Evolutionary conservation across 805 yeast species (phyloP), one percentile per base, ranked within the genome.

Genomic region (Cyberlindnera samutprakarnensis): DNA sequence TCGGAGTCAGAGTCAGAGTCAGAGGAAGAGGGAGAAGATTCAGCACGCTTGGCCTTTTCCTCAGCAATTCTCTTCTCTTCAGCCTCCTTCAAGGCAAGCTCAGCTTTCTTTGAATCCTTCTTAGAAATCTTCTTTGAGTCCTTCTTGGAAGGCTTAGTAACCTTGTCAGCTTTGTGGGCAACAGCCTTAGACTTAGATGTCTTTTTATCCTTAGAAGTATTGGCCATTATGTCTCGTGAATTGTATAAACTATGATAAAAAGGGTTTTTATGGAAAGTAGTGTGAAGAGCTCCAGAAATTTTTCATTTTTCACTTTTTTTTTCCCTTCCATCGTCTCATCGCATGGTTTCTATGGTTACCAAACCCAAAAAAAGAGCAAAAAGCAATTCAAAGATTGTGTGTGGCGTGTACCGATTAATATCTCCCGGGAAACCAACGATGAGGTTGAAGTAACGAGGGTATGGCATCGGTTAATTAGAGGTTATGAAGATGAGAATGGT

Each of bases 91-190:
- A 41, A 34, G 19, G 49, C 49, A 23, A 33, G 46, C 42, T 51
- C 45, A 25, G 44, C 54, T 45, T 53, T 47, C 46, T 52, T 43
- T 33, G 55, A 40, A 35, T 44, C 49, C 36, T 44, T 43, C 35
- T 36, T 34, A 16, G 24, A 6, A 4, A 6, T 13, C 14, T 23
- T 23, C 14, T 23, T 27, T n/a, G 29, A 18, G 42, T 46, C 29
- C 41, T 44, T 36, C 41, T 49, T 38, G 36, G 45, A 39, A 31
- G 54, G 44, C 37, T 46, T 44, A 31, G 46, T 14, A 19, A 38
- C 45, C 42, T 44, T 47, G 33, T 54, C 36, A 36, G 39, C 35
- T 34, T 43, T 39, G 34, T 38, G n/a, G n/a, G n/a, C 46, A 24
- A 41, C 35, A 25, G 30, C 32, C 37, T 35, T 37, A 19, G 38